Evolutionary conservation across 371 early-diverging fungal genomes (phyloP).

Genomic region (Mortierella sp.): DNA sequence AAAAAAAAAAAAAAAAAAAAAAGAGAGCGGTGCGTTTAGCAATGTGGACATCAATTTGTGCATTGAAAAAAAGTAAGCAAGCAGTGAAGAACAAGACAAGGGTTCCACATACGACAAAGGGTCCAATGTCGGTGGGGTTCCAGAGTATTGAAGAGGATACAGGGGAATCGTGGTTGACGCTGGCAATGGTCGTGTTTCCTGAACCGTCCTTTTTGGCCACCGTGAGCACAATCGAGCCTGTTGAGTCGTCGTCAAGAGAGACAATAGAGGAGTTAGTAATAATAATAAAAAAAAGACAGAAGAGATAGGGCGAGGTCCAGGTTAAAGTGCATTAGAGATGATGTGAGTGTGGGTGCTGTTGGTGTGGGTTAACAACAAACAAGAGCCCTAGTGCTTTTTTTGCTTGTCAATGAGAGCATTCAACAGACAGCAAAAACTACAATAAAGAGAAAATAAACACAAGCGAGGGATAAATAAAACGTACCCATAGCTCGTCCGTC

Average conservation of each 20-base stretch:
- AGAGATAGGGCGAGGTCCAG: neutral
- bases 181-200: constrained; percentile 36
- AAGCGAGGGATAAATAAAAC: neutral
- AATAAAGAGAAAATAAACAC: neutral
- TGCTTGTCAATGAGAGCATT: neutral
- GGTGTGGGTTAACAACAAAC: neutral
- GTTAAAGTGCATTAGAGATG: neutral
- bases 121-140: constrained; percentile 31
- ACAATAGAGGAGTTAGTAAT: neutral
- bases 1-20: neutral
- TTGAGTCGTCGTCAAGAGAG: neutral
- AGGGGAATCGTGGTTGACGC: neutral
- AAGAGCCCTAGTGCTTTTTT: neutral
- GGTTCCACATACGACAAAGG: constrained; percentile 25
- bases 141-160: constrained; percentile 12
- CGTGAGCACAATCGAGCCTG: constrained; percentile 37
- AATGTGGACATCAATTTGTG: too few species aligned
- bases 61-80: neutral
- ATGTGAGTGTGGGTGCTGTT: neutral
- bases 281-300: too few species aligned
- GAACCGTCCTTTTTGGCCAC: constrained; percentile 45
- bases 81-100: neutral
- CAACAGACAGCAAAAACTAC: neutral
- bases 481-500: constrained; percentile 29
- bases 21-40: neutral